Percentiles rank a stretch among this genome's conserved stretches.
These are phyloP conservation scores for Colletotrichum kahawae DNA, from an alignment of 2,329 filamentous ascomycete genomes.

Conservation along the genomic window DNA sequence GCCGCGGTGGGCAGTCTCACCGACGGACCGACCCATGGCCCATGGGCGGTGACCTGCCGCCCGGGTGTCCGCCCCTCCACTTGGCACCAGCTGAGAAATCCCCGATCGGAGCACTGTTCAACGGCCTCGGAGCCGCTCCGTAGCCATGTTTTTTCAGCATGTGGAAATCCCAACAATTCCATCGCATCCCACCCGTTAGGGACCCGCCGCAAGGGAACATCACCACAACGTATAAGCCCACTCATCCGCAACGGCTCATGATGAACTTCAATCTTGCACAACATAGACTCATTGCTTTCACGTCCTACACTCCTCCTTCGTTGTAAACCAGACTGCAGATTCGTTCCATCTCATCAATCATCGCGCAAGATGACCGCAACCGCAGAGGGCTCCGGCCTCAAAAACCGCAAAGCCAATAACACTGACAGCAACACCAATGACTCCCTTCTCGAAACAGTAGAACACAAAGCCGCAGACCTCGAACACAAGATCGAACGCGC, in stretches of 20 bases:
- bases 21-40: constrained; percentile 3
- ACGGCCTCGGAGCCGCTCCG: constrained; percentile 3
- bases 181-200: background rate
- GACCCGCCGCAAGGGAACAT: background rate
- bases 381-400: background rate
- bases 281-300: background rate
- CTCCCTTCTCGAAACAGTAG: constrained; percentile 29
- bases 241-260: background rate
- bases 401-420: background rate
- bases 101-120: background rate
- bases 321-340: background rate
- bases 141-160: background rate
- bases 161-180: constrained; percentile 11
- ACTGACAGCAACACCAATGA: accelerated
- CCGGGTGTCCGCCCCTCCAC: background rate
- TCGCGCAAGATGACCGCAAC: background rate
- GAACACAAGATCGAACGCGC: constrained; percentile 46
- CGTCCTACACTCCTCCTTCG: background rate
- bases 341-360: background rate
- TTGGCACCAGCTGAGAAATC: background rate
- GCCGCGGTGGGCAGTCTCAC: constrained; percentile 1
- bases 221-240: background rate
- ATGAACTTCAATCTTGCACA: background rate
- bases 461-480: constrained; percentile 24
- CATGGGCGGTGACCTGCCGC: background rate